Percentiles rank a stretch among this genome's conserved stretches.
phyloP scores from a whole-genome alignment of 139 green algal genomes.

The Chlorella sp. region DNA sequence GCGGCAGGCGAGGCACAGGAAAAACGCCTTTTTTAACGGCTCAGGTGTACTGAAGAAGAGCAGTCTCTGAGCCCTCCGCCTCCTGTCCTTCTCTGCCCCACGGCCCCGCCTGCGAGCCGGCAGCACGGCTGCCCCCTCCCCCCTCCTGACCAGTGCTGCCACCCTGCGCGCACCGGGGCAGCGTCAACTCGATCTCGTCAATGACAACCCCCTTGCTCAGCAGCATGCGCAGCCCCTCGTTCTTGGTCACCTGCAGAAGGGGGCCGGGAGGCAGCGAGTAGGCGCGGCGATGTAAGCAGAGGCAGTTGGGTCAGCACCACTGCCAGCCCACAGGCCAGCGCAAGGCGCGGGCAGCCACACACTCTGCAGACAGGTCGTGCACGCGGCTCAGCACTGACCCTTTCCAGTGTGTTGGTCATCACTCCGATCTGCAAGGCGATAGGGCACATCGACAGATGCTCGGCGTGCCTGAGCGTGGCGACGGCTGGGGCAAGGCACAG shows the following conservation, averaged over 20 bases:
- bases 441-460: conserved; percentile 44
- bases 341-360: too few species aligned
- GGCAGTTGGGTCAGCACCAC: not conserved
- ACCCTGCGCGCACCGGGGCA: conserved; percentile 35
- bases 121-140: not conserved
- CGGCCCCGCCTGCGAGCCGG: too few species aligned
- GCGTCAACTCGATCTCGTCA: conserved; percentile 56
- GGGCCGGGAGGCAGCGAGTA: not conserved
- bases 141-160: not conserved
- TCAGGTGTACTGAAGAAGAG: not conserved
- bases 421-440: conserved; percentile 57
- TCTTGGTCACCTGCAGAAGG: conserved; percentile 6
- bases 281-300: not conserved
- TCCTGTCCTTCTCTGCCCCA: not conserved
- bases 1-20: too few species aligned
- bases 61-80: not conserved
- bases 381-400: conserved; percentile 7
- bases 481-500: conserved; percentile 13
- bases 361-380: not conserved
- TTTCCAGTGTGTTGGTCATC: conserved; percentile 46
- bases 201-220: conserved; percentile 45
- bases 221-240: conserved; percentile 38
- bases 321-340: not conserved
- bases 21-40: not conserved
- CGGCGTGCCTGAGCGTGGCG: conserved; percentile 24